Evolutionary conservation across 2,329 filamentous ascomycete species (phyloP), one percentile per base, ranked within the genome.

Genomic region (Sclerotinia trifoliorum): DNA sequence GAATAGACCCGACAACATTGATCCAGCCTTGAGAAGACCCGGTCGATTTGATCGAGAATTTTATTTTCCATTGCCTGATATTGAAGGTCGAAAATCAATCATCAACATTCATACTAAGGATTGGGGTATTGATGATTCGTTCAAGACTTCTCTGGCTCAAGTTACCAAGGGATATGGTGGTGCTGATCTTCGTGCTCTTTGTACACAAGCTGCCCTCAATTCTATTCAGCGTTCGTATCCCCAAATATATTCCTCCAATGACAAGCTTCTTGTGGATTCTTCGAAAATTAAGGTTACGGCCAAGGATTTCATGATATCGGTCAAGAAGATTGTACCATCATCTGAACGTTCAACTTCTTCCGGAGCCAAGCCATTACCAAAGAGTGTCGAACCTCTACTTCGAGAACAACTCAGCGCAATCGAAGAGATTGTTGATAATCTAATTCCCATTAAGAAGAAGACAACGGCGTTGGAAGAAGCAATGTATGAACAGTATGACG

Each of bases 1-100:
- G 68, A 99, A 99, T 78, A 88, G 94, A 72, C 94, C 95, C 0
- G 94, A 98, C 79, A 96, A 95, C 65, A 94, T 99, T 70, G 94
- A 99, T 78, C 94, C 94, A 73, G 94, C 94, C n/a, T 84, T 99
- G 69, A 90, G 95, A 70, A 89, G 94, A 63, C 94, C 95, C 26
- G 96, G 95, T 55, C 90, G 95, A 64, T 99, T 99, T 76, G 95
- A 99, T 78, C 86, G 95, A 78, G 96, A 99, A 79, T 99, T 99
- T 75, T 98, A 98, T 81, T 99, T 99, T 77, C 94, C 95, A 0
- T 83, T 99, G 44, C 95, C 95, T 0, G 92, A 94, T 73, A 83
- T 89, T 5, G 87, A 91, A 51, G 93, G 88, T 29, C 88, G 95
- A 70, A 90, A 91, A 71, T 86, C 92, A 5, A 99, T 99, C 74